phyloP scores from a whole-genome alignment of 2,329 filamentous ascomycete species.

The Penicillium sp. region DNA sequence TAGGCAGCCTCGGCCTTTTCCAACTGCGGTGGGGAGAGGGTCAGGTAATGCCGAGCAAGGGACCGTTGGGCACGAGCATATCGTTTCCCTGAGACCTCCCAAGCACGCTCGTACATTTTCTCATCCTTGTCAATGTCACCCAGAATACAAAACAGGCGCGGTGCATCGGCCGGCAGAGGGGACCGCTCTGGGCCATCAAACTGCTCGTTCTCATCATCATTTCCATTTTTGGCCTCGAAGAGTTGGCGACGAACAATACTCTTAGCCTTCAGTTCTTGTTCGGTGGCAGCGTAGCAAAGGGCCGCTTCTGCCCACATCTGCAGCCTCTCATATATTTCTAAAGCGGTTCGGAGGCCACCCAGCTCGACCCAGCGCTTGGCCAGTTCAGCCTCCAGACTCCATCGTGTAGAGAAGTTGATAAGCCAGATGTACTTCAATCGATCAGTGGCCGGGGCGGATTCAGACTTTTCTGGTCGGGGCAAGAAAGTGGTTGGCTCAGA shows the following conservation, averaged over 20 bases:
- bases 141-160: conserved; percentile 86
- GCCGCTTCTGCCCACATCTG: conserved; percentile 95
- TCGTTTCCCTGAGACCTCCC: conserved; percentile 75
- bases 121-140: conserved; percentile 80
- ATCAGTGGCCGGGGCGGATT: conserved; percentile 70
- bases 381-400: conserved; percentile 92
- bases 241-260: conserved; percentile 74
- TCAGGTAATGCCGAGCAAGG: conserved; percentile 73
- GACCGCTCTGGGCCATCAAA: conserved; percentile 67
- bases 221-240: conserved; percentile 60
- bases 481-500: conserved; percentile 72
- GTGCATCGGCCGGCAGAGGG: conserved; percentile 75
- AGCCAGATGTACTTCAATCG: conserved; percentile 81
- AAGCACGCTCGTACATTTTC: conserved; percentile 76
- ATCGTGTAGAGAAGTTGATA: conserved; percentile 77
- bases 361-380: conserved; percentile 88
- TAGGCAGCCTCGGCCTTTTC: conserved; percentile 73
- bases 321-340: conserved; percentile 93
- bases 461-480: conserved; percentile 68
- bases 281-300: conserved; percentile 75
- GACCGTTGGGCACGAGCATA: conserved; percentile 87
- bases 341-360: conserved; percentile 80
- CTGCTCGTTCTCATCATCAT: conserved; percentile 51
- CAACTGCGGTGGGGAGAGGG: conserved; percentile 59
- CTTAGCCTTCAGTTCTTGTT: conserved; percentile 79